Evolutionary conservation across 2,329 filamentous ascomycete species (phyloP).

Genomic region (Colletotrichum sp.): DNA sequence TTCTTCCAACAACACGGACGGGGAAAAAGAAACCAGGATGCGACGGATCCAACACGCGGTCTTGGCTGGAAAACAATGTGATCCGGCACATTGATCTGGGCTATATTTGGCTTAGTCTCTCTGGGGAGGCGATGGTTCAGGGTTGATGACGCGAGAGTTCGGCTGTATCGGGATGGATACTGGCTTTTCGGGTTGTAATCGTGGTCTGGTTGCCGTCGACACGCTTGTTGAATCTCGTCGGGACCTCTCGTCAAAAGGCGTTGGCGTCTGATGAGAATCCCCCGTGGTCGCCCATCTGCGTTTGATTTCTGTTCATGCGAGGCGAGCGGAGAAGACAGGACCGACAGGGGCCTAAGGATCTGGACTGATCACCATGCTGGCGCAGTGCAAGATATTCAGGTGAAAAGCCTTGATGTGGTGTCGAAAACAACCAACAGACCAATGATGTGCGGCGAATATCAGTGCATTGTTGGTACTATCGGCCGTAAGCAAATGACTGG

Average conservation of each 20-base stretch:
- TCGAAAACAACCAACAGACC: neutral
- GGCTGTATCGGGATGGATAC: neutral
- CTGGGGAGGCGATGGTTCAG: neutral
- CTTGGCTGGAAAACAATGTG: neutral
- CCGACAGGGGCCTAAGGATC: neutral
- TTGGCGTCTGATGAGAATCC: neutral
- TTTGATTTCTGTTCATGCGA: neutral
- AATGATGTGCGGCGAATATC: neutral
- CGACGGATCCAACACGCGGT: neutral
- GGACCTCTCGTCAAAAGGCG: neutral
- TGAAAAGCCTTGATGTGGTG: neutral
- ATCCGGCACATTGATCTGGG: neutral
- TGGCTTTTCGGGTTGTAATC: neutral
- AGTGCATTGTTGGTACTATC: neutral
- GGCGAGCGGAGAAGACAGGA: neutral
- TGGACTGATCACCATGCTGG: neutral
- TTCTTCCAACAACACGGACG: neutral
- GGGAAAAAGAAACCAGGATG: neutral
- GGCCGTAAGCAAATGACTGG: neutral
- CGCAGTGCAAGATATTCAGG: neutral
- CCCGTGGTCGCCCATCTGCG: neutral
- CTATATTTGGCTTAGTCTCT: neutral
- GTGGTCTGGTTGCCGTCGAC: neutral
- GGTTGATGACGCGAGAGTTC: neutral
- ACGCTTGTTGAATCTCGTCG: accelerated